A percentile compares a stretch with the other conserved stretches of the same genome.
Evolutionary conservation across 805 yeast species (phyloP).

Genomic region (Starmerella cellae): DNA sequence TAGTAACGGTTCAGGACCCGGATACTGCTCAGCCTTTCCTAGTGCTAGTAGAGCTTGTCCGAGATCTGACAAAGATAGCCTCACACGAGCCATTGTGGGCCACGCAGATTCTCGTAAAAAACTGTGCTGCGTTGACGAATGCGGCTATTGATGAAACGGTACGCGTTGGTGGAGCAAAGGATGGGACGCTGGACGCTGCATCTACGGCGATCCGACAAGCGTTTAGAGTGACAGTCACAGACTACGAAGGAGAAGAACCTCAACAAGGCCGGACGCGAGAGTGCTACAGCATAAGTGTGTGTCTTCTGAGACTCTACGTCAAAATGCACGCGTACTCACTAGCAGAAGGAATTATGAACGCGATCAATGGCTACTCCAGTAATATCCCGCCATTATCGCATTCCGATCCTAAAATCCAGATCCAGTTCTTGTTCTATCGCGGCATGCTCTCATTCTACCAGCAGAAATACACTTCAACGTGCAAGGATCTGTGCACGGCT

Average conservation of each 20-base stretch:
- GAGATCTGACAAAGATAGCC: conserved; percentile 6
- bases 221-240: conserved; percentile 15
- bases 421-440: conserved; percentile 14
- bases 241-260: conserved; percentile 12
- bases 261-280: conserved; percentile 13
- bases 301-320: conserved; percentile 18
- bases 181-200: conserved; percentile 4
- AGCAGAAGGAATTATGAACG: conserved; percentile 19
- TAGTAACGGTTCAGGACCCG: neutral
- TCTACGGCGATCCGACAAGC: conserved; percentile 11
- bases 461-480: conserved; percentile 12
- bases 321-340: conserved; percentile 17
- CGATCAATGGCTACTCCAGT: conserved; percentile 8
- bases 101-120: neutral
- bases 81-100: conserved; percentile 1
- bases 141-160: neutral
- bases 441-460: conserved; percentile 17
- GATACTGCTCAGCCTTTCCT: neutral
- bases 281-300: conserved; percentile 13
- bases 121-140: conserved; percentile 1
- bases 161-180: neutral
- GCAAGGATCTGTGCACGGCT: conserved; percentile 6
- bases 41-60: neutral
- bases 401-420: conserved; percentile 10
- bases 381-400: conserved; percentile 13